A percentile compares a stretch with the other conserved stretches of the same genome.
phyloP scores from a whole-genome alignment of 257 asterid species.

The Solanum clarkiae region DNA sequence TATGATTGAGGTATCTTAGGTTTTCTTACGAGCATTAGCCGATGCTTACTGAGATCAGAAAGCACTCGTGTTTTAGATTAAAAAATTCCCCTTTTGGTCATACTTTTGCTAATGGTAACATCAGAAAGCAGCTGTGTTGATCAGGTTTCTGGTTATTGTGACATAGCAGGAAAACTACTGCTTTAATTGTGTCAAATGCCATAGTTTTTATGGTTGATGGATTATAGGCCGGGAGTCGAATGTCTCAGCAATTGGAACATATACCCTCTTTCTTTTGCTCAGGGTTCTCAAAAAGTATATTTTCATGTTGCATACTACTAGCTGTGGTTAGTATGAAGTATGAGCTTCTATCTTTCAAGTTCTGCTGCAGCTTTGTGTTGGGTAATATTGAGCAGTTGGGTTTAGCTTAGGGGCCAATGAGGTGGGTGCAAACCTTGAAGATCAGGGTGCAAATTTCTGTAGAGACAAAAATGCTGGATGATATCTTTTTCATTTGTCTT shows the following conservation, averaged over 20 bases:
- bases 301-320: too few species aligned
- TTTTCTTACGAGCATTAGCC: neutral
- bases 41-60: neutral
- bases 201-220: neutral
- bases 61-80: neutral
- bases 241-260: neutral
- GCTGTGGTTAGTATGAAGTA: too few species aligned
- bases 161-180: neutral
- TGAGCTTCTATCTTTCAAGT: too few species aligned
- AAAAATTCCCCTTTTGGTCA: neutral
- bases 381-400: neutral
- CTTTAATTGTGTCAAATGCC: neutral
- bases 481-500: neutral
- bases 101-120: neutral
- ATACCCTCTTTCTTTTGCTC: too few species aligned
- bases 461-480: neutral
- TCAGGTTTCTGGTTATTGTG: neutral
- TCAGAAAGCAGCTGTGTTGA: neutral
- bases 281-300: too few species aligned
- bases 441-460: neutral
- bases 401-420: neutral
- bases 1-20: too few species aligned
- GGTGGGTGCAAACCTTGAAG: neutral
- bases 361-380: neutral
- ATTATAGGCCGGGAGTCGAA: neutral